phyloP scores from a whole-genome alignment of 2,329 filamentous ascomycete species.

The Colletotrichum sansevieriae region DNA sequence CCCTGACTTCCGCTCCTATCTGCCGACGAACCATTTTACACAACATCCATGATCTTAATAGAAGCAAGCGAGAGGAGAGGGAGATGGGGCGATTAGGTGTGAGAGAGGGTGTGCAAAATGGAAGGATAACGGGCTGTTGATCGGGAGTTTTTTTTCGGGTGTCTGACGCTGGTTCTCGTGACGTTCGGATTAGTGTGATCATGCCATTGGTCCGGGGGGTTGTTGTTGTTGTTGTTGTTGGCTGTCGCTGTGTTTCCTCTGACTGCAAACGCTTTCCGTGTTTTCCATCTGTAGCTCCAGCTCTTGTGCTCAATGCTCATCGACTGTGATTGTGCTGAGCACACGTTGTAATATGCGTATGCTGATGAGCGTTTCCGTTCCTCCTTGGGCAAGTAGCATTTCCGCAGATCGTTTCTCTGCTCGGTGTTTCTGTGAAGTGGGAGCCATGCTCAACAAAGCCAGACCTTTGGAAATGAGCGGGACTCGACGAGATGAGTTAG shows the following conservation, averaged over 20 bases:
- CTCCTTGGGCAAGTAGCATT: background rate
- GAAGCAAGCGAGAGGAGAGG: constrained; percentile 27
- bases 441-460: constrained; percentile 29
- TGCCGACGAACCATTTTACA: constrained; percentile 29
- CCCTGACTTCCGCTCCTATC: constrained; percentile 18
- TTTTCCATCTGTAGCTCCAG: background rate
- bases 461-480: constrained; percentile 30
- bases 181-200: constrained; percentile 1
- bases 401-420: constrained; percentile 27
- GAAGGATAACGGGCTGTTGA: background rate
- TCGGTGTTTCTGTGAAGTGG: constrained; percentile 23
- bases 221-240: background rate
- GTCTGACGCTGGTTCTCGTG: constrained; percentile 1
- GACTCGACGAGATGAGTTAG: constrained; percentile 31
- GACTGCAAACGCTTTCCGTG: constrained; percentile 1
- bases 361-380: constrained; percentile 17
- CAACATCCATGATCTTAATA: constrained; percentile 33
- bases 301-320: background rate
- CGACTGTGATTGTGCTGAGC: background rate
- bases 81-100: constrained; percentile 7
- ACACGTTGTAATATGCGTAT: background rate
- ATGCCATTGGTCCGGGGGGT: constrained; percentile 25
- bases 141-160: constrained; percentile 12
- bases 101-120: background rate
- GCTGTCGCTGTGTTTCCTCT: constrained; percentile 6